A percentile compares a stretch with the other conserved stretches of the same genome.
Evolutionary conservation across 1,284 basidiomycete genomes (phyloP).

Genomic region (Sporisorium sorghi): DNA sequence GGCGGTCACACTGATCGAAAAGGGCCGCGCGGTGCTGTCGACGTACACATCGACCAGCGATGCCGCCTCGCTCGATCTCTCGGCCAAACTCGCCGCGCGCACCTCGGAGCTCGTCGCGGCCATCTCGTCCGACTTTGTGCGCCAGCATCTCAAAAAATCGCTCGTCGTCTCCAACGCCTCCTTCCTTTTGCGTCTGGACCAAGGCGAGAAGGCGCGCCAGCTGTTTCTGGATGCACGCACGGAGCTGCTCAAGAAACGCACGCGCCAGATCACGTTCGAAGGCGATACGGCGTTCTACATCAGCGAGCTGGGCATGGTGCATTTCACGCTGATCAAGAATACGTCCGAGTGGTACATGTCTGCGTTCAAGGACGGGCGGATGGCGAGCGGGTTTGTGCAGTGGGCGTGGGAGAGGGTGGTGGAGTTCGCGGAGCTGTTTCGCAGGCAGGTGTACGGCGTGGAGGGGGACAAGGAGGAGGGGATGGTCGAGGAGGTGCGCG

Average conservation of each 20-base stretch:
- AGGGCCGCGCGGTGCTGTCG: conserved; percentile 77
- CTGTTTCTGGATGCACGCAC: conserved; percentile 85
- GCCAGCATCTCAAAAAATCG: conserved; percentile 82
- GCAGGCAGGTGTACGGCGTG: conserved; percentile 84
- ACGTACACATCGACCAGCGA: conserved; percentile 71
- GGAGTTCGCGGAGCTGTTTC: conserved; percentile 84
- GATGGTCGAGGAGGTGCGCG: conserved; percentile 56
- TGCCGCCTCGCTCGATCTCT: conserved; percentile 33
- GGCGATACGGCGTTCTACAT: conserved; percentile 84
- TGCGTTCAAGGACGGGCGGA: conserved; percentile 93
- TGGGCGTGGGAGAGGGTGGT: conserved; percentile 92
- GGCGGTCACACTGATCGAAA: conserved; percentile 84
- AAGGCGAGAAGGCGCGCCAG: conserved; percentile 81
- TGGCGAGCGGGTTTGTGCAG: conserved; percentile 87
- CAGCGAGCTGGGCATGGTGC: conserved; percentile 82
- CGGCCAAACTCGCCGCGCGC: conserved; percentile 33
- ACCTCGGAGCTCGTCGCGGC: conserved; percentile 75
- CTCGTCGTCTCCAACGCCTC: conserved; percentile 79
- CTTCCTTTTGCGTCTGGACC: conserved; percentile 80
- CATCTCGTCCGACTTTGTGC: conserved; percentile 80
- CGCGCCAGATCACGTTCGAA: conserved; percentile 88
- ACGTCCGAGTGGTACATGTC: conserved; percentile 97
- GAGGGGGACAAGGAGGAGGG: conserved; percentile 40
- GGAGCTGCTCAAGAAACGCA: conserved; percentile 79
- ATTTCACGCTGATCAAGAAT: conserved; percentile 90